Conservation (phyloP, 352 stramenopile genomes). For the Globisporangium parvum region DNA sequence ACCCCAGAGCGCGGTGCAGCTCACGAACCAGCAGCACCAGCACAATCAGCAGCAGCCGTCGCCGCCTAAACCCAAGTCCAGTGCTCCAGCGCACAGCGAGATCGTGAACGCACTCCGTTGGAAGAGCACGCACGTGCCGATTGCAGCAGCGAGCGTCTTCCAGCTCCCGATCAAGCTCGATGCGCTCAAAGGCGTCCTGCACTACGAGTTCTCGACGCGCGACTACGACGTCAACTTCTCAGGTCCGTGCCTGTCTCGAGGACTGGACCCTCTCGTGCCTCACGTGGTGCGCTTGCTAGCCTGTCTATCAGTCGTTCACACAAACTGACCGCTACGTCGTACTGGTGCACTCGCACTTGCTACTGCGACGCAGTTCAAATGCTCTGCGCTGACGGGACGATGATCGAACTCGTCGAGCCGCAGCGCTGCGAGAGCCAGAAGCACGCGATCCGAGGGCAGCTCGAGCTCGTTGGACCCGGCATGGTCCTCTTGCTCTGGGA, state of each 20-base stretch:
- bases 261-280: too few species aligned
- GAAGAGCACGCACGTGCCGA: slow-evolving; percentile 71
- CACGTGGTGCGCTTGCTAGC: too few species aligned
- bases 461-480: slow-evolving; percentile 43
- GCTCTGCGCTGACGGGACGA: slow-evolving; percentile 45
- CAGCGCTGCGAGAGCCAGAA: slow-evolving; percentile 68
- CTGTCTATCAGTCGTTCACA: neutral
- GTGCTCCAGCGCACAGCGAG: slow-evolving; percentile 3
- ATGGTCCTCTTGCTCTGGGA: slow-evolving; percentile 70
- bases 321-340: neutral
- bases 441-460: slow-evolving; percentile 29
- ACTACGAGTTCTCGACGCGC: slow-evolving; percentile 60
- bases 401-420: slow-evolving; percentile 43
- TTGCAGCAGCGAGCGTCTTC: slow-evolving; percentile 56
- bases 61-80: slow-evolving; percentile 4
- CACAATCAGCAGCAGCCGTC: slow-evolving; percentile 1
- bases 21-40: slow-evolving; percentile 1
- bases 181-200: slow-evolving; percentile 41
- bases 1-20: slow-evolving; percentile 1
- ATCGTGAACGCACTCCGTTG: slow-evolving; percentile 64
- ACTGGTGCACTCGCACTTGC: neutral
- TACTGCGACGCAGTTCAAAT: slow-evolving; percentile 43
- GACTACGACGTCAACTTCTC: slow-evolving; percentile 75
- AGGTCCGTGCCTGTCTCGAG: slow-evolving; percentile 1
- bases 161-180: slow-evolving; percentile 74